Conservation (phyloP, 345 rosid genomes). For the Triadica sebifera region DNA sequence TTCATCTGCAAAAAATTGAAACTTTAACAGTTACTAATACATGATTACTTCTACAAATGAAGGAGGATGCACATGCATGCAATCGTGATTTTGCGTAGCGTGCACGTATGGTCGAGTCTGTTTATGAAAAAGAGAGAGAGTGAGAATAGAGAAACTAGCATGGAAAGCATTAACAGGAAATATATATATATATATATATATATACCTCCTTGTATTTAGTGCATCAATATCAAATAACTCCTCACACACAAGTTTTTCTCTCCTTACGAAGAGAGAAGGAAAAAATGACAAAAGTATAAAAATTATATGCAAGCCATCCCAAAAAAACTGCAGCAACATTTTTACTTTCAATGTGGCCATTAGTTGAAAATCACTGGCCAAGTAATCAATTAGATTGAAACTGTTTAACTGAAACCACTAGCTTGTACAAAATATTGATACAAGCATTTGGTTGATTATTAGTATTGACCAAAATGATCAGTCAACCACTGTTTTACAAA, state of each 20-base stretch:
- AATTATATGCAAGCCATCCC: background rate
- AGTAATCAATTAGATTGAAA: background rate
- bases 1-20: slow-evolving; percentile 54
- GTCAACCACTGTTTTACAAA: background rate
- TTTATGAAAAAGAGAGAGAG: background rate
- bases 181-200: background rate
- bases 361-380: background rate
- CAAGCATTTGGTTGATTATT: background rate
- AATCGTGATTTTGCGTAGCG: background rate
- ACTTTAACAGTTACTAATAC: slow-evolving; percentile 2
- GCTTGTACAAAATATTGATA: background rate
- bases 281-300: background rate
- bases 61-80: background rate
- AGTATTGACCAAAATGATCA: background rate
- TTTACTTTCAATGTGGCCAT: background rate
- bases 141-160: background rate
- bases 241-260: background rate
- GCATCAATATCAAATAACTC: background rate
- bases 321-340: background rate
- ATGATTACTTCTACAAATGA: background rate
- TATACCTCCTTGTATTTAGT: background rate
- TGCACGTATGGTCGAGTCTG: background rate
- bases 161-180: background rate
- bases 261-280: background rate
- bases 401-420: background rate